Base-by-base conservation (phyloP, 805 yeast species). In the Candida nemodendra region DNA sequence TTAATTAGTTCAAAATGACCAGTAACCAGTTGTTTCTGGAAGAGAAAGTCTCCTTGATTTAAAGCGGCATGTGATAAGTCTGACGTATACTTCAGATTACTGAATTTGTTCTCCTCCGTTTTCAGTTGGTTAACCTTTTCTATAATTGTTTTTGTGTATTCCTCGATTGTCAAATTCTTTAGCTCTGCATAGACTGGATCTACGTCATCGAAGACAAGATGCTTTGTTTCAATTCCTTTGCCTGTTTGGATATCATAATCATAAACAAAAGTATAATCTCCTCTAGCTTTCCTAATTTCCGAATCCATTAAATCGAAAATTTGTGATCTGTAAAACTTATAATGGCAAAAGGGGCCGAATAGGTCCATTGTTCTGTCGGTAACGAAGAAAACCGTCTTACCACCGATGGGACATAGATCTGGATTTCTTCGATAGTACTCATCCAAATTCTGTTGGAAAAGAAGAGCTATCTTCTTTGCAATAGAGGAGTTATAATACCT, bases 311-410 rank as follows among this genome's bases (percentile, higher is more conserved):
- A 62, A 59, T 91, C 99, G 65, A 83, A 82, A 14, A 90, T 84
- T 85, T 90, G 81, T 4, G 97, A 90, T 62, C 91, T 95, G 61
- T 90, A 93, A 17, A 83, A 77, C 61, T 90, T 87, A 57, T 88
- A 96, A 60, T 93, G 98, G 38, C 90, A 62, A 32, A 93, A 58
- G 0, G 97, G 96, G 5, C 93, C 84, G 51, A 77, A 76, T 33
- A 84, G 66, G 59, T 95, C 99, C 57, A 89, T 57, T 2, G 95
- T 73, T 45, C 99, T 72, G 61, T 93, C 99, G 2, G 85, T 69
- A 14, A 93, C 77, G 23, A 93, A 61, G 47, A 91, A 71, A 0
- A 85, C 71, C 0, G 96, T 75, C 23, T 68, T 56, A 14, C 53
- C 53, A 15, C 49, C 51, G 45, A 65, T 62, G 1, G 79, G 78